Conservation (phyloP, 441 rosid species). For the Eutrema salsugineum region DNA sequence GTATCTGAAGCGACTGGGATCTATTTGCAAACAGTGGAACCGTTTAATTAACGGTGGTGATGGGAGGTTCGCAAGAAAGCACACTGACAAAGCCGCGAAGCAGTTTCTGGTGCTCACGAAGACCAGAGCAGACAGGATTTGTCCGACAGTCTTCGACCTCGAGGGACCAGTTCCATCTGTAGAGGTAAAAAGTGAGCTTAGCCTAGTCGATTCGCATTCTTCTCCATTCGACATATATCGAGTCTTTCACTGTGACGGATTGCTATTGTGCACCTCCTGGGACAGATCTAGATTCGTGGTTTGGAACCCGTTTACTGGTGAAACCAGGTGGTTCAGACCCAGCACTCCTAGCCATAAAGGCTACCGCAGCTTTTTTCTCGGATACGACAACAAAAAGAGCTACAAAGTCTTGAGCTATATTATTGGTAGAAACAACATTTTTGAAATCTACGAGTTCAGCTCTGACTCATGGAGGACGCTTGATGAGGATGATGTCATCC, state of each 20-base stretch:
- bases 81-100: neutral
- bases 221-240: neutral
- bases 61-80: neutral
- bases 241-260: constrained; percentile 2
- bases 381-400: too few relatives aligned
- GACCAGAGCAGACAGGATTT: neutral
- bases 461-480: too few relatives aligned
- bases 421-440: too few relatives aligned
- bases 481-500: too few relatives aligned
- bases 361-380: too few relatives aligned
- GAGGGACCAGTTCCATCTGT: neutral
- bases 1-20: too few relatives aligned
- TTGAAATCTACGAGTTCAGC: too few relatives aligned
- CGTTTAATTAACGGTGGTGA: neutral
- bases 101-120: neutral
- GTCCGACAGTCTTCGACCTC: neutral
- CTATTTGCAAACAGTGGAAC: too few relatives aligned
- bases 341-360: too few relatives aligned
- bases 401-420: too few relatives aligned
- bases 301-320: neutral
- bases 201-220: neutral
- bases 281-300: neutral
- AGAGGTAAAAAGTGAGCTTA: too few relatives aligned
- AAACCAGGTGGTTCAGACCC: too few relatives aligned
- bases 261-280: neutral